A percentile compares a stretch with the other conserved stretches of the same genome.
These are phyloP conservation scores for Coemansia sp. DNA, from an alignment of 192 early-diverging fungal genomes.

Conservation along the genomic window DNA sequence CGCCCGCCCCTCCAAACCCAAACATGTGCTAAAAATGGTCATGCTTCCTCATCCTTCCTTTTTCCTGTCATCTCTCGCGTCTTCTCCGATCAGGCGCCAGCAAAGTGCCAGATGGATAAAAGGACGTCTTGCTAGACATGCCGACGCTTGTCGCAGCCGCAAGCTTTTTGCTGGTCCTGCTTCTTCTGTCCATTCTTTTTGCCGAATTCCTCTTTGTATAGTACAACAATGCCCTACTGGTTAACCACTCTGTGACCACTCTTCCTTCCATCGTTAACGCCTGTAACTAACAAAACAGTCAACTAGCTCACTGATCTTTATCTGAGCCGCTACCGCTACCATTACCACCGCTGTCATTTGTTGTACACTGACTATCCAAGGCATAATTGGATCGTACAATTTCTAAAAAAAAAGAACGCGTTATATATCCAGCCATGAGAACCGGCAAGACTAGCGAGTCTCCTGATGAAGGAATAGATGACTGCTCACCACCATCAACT, in stretches of 20 bases:
- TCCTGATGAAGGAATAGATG: conserved; percentile 34
- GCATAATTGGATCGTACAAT: not conserved
- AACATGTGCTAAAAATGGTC: not conserved
- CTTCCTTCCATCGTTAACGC: too few species aligned
- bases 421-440: not conserved
- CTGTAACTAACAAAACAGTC: too few species aligned
- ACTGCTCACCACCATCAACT: conserved; percentile 12
- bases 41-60: not conserved
- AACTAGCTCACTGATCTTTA: not conserved
- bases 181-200: not conserved
- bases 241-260: too few species aligned
- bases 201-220: not conserved
- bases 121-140: not conserved
- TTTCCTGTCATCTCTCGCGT: not conserved
- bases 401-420: not conserved
- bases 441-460: conserved; percentile 10
- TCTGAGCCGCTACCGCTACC: not conserved
- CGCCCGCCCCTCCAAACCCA: not conserved
- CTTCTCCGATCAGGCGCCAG: conserved; percentile 7
- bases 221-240: not conserved
- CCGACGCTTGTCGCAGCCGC: not conserved
- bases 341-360: not conserved
- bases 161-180: not conserved
- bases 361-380: not conserved
- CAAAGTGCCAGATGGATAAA: not conserved